Conservation (phyloP, 371 early-diverging fungal genomes). For the Lichtheimia ramosa region DNA sequence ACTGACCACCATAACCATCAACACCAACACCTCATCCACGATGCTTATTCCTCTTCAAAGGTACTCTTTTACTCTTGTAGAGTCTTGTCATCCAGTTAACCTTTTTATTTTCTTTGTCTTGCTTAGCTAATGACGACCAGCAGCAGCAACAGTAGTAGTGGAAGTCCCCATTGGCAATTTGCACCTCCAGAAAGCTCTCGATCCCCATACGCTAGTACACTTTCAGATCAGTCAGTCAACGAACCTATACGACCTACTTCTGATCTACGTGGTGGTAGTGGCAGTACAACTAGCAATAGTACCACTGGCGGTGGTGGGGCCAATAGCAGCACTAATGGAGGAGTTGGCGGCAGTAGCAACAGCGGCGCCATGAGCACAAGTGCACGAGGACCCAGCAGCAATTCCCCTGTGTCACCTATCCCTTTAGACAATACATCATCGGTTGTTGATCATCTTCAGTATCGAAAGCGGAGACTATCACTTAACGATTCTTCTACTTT, state of each 20-base stretch:
- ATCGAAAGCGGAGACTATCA: too few relatives aligned
- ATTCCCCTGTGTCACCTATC: too few relatives aligned
- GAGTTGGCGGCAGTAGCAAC: not conserved
- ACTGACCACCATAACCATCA: conserved; percentile 3
- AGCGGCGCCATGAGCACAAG: not conserved
- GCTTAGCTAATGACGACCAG: too few relatives aligned
- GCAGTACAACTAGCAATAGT: not conserved
- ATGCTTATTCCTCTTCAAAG: too few relatives aligned
- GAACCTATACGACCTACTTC: not conserved
- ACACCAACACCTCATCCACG: too few relatives aligned
- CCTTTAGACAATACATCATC: not conserved
- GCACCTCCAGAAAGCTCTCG: conserved; percentile 4
- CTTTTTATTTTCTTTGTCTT: too few relatives aligned
- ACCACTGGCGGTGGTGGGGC: too few relatives aligned
- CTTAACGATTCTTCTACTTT: too few relatives aligned
- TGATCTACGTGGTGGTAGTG: not conserved
- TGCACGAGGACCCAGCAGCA: too few relatives aligned
- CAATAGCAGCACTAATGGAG: too few relatives aligned
- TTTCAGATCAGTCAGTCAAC: conserved; percentile 4
- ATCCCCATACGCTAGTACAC: conserved; percentile 8
- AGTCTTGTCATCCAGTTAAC: too few relatives aligned
- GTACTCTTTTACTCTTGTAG: too few relatives aligned
- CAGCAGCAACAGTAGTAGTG: conserved; percentile 5
- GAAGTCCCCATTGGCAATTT: conserved; percentile 2
- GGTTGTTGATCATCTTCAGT: not conserved